Evolutionary conservation across 768 basidiomycete genomes (phyloP).

Genomic region (Clathrus columnatus): DNA sequence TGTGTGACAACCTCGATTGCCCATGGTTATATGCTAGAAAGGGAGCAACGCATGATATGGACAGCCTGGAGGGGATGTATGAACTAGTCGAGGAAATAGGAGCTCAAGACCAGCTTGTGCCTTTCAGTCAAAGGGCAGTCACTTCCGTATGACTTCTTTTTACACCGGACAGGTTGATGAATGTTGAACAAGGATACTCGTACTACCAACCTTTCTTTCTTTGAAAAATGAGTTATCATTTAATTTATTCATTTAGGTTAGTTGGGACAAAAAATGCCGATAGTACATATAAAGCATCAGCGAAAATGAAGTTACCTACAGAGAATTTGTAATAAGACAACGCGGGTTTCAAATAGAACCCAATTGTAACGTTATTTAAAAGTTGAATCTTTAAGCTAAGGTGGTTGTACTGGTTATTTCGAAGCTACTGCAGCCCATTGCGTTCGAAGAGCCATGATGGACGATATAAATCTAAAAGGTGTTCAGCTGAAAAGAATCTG

Average conservation of each 20-base stretch:
- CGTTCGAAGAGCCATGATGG: conserved; percentile 55
- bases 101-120: too few relatives aligned
- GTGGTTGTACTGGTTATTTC: background rate
- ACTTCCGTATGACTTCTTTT: too few relatives aligned
- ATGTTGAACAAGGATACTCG: too few relatives aligned
- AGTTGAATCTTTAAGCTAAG: background rate
- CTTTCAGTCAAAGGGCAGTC: too few relatives aligned
- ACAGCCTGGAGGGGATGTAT: conserved; percentile 17
- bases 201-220: too few relatives aligned
- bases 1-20: conserved; percentile 84
- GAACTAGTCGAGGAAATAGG: background rate
- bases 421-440: conserved; percentile 49
- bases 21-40: conserved; percentile 70
- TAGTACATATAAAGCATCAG: too few relatives aligned
- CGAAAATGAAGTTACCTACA: too few relatives aligned
- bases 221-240: too few relatives aligned
- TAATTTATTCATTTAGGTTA: too few relatives aligned
- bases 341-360: background rate
- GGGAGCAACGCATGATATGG: conserved; percentile 32
- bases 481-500: conserved; percentile 10
- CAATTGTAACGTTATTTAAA: background rate
- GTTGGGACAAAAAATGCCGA: too few relatives aligned
- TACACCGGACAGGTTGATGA: too few relatives aligned
- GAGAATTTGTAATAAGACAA: too few relatives aligned
- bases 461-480: conserved; percentile 53